Evolutionary conservation across 176 grass and related monocot genomes (phyloP), one percentile per base, ranked within the genome.

Genomic region (Rhynchospora breviuscula): DNA sequence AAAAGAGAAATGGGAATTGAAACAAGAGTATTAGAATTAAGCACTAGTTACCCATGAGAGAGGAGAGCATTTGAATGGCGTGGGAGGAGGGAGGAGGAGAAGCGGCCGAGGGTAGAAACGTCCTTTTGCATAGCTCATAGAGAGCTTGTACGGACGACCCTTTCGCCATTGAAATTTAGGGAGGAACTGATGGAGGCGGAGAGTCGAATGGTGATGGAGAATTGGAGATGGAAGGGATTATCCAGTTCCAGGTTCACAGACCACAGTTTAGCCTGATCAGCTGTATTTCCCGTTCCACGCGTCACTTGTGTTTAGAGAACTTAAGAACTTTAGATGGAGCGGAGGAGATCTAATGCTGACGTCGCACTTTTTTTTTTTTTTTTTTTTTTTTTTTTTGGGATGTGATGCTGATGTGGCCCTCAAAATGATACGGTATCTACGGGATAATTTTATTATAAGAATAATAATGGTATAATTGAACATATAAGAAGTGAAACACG

Each of bases 111-210:
- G 60, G 79, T 6, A 63, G 62, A 25, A 81, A 81, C 19, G 79
- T 81, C 59, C 46, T 64, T 23, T 81, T 81, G 79, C 79, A 81
- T 21, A 81, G 79, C 15, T 81, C 59, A 59, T 81, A 81, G 18
- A 81, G 10, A 21, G 79, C 10, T 29, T 81, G 79, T 49, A 81
- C 58, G 25, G 79, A 48, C 9, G 79, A 81, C 10, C 79, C 79
- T 63, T 63, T 81, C 59, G 79, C 58, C 79, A 81, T 81, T 51
- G 52, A 79, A 45, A 6, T 31, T 5, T 2, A 8, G 74, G 62
- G 8, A 80, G 8, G 8, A 19, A 56, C 13, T 5, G 19, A 14
- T 0, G 31, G 29, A 81, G 35, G 35, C 35, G 35, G 8, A 52
- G 21, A 63, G 19, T 26, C 49, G 51, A 18, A 75, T 12, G 18